A percentile compares a stretch with the other conserved stretches of the same genome.
Conservation (phyloP, 169 alveolate species). For the Plasmodium vinckei region DNA sequence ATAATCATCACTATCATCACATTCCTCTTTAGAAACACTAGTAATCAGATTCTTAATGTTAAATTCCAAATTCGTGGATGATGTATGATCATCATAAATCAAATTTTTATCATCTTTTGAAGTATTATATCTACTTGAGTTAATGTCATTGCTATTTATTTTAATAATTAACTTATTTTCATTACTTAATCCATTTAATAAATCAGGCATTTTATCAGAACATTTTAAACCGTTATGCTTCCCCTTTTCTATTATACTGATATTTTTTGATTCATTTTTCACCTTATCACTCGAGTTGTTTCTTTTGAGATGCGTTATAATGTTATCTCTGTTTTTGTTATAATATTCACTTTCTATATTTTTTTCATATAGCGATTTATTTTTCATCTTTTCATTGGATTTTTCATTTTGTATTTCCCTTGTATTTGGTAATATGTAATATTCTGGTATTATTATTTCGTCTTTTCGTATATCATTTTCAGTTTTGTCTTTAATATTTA, state of each 20-base stretch:
- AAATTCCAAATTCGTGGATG: conserved; percentile 7
- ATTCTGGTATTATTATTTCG: neutral
- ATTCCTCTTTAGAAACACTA: conserved; percentile 26
- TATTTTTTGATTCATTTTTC: too few relatives aligned
- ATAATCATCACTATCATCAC: neutral
- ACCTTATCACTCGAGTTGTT: too few relatives aligned
- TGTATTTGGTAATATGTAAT: neutral
- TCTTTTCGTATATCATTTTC: conserved; percentile 3
- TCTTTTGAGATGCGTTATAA: too few relatives aligned
- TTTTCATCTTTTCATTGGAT: neutral
- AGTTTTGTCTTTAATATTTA: neutral
- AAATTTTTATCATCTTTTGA: neutral
- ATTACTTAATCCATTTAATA: neutral
- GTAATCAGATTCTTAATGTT: conserved; percentile 17
- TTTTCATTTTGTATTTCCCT: neutral
- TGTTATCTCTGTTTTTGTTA: too few relatives aligned
- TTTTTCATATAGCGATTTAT: neutral
- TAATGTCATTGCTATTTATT: neutral
- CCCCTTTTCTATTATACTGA: too few relatives aligned
- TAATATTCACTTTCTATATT: neutral
- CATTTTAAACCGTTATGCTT: too few relatives aligned
- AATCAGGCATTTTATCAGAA: too few relatives aligned
- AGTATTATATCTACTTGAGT: neutral
- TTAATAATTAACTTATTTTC: conserved; percentile 3
- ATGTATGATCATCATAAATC: neutral